phyloP scores from a whole-genome alignment of 139 green algal genomes.

The Astrephomene gubernaculifera region DNA sequence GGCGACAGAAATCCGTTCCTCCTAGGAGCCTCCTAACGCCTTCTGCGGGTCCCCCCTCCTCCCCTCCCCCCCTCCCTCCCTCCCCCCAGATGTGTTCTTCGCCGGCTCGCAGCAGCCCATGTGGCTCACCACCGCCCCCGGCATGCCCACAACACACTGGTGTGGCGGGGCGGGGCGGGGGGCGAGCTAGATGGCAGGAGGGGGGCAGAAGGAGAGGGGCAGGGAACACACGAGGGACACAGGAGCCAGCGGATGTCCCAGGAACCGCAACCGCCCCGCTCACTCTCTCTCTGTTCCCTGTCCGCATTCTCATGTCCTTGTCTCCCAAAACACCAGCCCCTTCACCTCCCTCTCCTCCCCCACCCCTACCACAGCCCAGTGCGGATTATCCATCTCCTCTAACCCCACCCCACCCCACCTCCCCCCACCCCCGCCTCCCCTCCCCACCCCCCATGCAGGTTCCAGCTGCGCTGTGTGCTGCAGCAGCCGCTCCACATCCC shows the following conservation, averaged over 20 bases:
- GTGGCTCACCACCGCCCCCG: slow-evolving; percentile 94
- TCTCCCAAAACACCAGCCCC: too few relatives aligned
- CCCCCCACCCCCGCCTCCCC: not conserved
- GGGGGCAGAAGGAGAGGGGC: too few relatives aligned
- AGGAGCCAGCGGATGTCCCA: too few relatives aligned
- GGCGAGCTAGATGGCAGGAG: too few relatives aligned
- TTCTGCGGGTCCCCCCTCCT: not conserved
- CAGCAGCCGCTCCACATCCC: slow-evolving; percentile 70
- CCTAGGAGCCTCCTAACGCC: not conserved
- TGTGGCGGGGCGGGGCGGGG: slow-evolving; percentile 27
- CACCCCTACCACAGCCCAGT: too few relatives aligned
- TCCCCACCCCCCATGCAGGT: slow-evolving; percentile 54
- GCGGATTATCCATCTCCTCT: too few relatives aligned
- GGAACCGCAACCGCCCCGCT: too few relatives aligned
- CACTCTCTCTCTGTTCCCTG: too few relatives aligned
- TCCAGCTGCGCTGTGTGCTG: slow-evolving; percentile 90
- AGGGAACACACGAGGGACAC: too few relatives aligned
- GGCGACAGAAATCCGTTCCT: not conserved
- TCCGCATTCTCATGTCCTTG: too few relatives aligned
- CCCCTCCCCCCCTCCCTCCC: not conserved
- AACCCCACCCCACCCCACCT: too few relatives aligned
- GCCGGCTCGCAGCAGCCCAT: slow-evolving; percentile 68
- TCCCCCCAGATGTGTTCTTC: slow-evolving; percentile 89
- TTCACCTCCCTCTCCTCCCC: too few relatives aligned
- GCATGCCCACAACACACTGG: slow-evolving; percentile 95